These are phyloP conservation scores for Talaromyces sp. DNA, from an alignment of 2,329 filamentous ascomycete species.

Conservation along the genomic window DNA sequence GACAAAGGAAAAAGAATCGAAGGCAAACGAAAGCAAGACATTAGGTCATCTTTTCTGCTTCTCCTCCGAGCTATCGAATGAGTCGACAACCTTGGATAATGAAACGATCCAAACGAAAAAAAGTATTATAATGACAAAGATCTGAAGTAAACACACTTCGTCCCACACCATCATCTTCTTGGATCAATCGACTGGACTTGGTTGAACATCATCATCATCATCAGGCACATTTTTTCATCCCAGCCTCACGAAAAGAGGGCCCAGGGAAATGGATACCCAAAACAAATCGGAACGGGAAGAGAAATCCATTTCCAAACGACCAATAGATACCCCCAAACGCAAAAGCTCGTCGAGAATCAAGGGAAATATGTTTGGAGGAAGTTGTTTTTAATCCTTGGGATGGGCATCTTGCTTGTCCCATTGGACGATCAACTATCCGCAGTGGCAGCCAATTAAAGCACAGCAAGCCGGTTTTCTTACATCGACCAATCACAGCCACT, in stretches of 20 bases:
- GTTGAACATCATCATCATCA: slow-evolving; percentile 4
- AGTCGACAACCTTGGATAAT: background rate
- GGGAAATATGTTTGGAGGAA: background rate
- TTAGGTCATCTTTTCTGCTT: background rate
- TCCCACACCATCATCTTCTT: slow-evolving; percentile 10
- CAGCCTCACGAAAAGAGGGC: slow-evolving; percentile 1
- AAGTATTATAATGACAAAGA: background rate
- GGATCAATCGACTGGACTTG: slow-evolving; percentile 1
- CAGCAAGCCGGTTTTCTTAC: background rate
- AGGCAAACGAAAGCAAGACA: background rate
- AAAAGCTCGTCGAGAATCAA: background rate
- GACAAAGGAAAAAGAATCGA: background rate
- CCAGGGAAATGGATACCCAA: slow-evolving; percentile 4
- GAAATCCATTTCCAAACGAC: background rate
- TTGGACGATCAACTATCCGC: slow-evolving; percentile 6
- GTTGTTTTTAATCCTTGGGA: background rate
- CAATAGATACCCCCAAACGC: background rate
- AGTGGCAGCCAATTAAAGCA: slow-evolving; percentile 5
- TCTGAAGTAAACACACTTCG: background rate
- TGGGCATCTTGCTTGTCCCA: background rate
- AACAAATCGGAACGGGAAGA: background rate
- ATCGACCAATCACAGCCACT: background rate
- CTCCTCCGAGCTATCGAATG: background rate
- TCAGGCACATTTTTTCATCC: slow-evolving; percentile 4
- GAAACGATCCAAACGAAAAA: background rate